Evolutionary conservation across 2,329 filamentous ascomycete genomes (phyloP).

Genomic region (Hawksworthiomyces lignivorus): DNA sequence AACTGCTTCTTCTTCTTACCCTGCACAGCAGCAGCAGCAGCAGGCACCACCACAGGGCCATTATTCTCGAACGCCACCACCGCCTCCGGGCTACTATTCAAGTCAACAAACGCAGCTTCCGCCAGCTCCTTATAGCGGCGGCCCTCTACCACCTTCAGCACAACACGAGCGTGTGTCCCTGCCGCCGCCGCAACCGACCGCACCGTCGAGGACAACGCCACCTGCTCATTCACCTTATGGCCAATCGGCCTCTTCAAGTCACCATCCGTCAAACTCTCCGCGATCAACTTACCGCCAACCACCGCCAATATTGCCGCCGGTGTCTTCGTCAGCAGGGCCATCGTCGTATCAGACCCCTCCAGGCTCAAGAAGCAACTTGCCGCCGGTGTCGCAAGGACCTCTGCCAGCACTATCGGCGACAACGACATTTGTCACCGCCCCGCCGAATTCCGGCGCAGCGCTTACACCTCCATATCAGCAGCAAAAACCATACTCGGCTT

Average conservation of each 20-base stretch:
- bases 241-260: not conserved
- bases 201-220: constrained; percentile 3
- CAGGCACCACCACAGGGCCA: constrained; percentile 12
- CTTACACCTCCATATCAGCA: constrained; percentile 19
- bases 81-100: constrained; percentile 20
- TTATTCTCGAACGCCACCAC: constrained; percentile 18
- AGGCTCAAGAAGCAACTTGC: constrained; percentile 6
- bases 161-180: constrained; percentile 11
- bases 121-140: constrained; percentile 5
- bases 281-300: constrained; percentile 12
- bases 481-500: constrained; percentile 35
- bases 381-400: constrained; percentile 8
- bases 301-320: constrained; percentile 9
- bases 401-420: constrained; percentile 6
- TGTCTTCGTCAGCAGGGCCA: constrained; percentile 2
- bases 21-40: constrained; percentile 16
- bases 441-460: too few species aligned
- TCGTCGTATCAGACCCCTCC: constrained; percentile 10
- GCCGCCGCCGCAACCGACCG: constrained; percentile 10
- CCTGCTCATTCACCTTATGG: not conserved
- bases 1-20: constrained; percentile 23
- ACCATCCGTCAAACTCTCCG: constrained; percentile 9
- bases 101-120: constrained; percentile 1
- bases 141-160: constrained; percentile 13
- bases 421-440: too few species aligned